Evolutionary conservation across 2,329 filamentous ascomycete genomes (phyloP).

Genomic region (Blastomyces parvus): DNA sequence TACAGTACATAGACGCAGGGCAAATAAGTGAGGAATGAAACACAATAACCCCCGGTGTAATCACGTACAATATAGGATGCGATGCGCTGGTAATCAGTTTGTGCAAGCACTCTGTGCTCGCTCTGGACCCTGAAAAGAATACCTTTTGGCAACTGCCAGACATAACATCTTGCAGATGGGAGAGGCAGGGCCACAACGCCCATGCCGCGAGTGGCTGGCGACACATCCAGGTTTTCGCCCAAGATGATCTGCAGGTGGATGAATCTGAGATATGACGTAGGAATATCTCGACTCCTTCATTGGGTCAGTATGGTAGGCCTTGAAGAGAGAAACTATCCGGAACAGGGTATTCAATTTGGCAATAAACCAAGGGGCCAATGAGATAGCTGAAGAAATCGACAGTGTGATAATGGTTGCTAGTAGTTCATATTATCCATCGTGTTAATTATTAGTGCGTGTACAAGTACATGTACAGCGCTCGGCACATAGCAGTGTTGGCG

Average conservation of each 20-base stretch:
- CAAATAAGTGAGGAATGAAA: not conserved
- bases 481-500: not conserved
- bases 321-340: not conserved
- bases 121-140: not conserved
- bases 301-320: not conserved
- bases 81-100: not conserved
- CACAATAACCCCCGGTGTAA: not conserved
- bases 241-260: not conserved
- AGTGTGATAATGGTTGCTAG: not conserved
- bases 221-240: not conserved
- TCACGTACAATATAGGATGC: not conserved
- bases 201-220: not conserved
- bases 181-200: not conserved
- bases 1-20: too few relatives aligned
- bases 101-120: not conserved
- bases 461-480: not conserved
- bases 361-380: not conserved
- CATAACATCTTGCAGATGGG: not conserved
- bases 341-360: not conserved
- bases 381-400: not conserved
- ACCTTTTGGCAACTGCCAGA: not conserved
- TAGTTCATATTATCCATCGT: not conserved
- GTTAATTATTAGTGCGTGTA: not conserved
- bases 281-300: not conserved
- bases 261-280: not conserved